These are phyloP conservation scores for Aurantiochytrium sp. DNA, from an alignment of 108 stramenopile genomes.

Conservation along the genomic window DNA sequence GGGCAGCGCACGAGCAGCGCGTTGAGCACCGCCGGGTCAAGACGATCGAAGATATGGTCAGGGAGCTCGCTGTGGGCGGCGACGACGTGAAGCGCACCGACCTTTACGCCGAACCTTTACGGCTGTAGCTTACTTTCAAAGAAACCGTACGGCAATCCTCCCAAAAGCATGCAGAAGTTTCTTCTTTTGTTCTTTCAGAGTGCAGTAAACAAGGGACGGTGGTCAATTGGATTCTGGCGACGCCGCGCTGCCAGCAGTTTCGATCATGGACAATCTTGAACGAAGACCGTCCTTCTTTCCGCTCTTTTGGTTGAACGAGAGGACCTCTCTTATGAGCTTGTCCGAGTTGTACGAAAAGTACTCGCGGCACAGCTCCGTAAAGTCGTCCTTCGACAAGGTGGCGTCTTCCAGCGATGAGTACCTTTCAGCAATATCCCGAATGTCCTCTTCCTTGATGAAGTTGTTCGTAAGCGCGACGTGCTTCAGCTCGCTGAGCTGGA, in stretches of 20 bases:
- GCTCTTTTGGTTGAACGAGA: neutral
- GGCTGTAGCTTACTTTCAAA: too few species aligned
- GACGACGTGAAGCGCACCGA: conserved; percentile 26
- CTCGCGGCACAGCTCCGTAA: conserved; percentile 21
- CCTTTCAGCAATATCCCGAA: neutral
- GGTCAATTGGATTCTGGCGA: too few species aligned
- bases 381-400: neutral
- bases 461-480: neutral
- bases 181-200: too few species aligned
- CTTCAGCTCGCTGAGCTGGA: neutral
- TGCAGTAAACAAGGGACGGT: too few species aligned
- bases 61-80: neutral
- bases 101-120: neutral
- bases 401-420: neutral
- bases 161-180: too few species aligned
- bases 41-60: neutral
- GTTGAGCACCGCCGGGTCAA: neutral
- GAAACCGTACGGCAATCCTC: too few species aligned
- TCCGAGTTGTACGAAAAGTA: neutral
- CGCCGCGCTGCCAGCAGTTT: too few species aligned
- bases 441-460: neutral
- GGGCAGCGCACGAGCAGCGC: neutral
- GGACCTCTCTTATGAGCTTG: neutral
- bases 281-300: neutral
- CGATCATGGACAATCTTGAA: neutral